Conservation (phyloP, 371 early-diverging fungal genomes). For the Mortierella sp. region DNA sequence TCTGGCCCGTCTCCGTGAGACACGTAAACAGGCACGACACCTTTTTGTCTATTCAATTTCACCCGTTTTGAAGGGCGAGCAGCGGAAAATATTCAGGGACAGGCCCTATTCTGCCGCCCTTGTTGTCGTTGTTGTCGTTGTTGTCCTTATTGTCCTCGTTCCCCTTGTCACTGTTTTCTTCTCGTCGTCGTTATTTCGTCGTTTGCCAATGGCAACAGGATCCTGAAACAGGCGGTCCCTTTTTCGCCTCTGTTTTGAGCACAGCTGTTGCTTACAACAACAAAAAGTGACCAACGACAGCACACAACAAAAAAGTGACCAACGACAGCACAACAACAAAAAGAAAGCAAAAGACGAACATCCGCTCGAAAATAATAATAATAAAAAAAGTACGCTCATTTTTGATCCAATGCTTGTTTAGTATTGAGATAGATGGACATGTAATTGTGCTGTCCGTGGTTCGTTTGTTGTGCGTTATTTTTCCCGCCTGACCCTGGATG, state of each 20-base stretch:
- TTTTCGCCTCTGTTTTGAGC: background rate
- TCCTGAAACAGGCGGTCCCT: background rate
- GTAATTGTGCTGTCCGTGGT: background rate
- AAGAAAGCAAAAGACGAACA: too few relatives aligned
- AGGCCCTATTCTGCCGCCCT: background rate
- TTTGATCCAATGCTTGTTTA: background rate
- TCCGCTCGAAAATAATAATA: background rate
- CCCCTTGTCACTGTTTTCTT: background rate
- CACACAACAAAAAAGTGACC: background rate
- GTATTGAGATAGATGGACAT: background rate
- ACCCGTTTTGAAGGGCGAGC: background rate
- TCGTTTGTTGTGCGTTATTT: background rate
- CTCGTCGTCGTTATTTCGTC: background rate
- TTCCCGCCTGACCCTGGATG: constrained; percentile 2
- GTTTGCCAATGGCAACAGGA: background rate
- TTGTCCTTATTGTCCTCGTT: background rate
- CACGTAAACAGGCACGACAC: background rate
- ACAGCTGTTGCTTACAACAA: constrained; percentile 3
- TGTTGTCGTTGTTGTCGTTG: background rate
- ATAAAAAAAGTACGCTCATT: background rate
- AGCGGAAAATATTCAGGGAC: background rate
- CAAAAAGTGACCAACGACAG: background rate
- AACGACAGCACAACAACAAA: background rate
- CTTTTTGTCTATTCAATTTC: background rate
- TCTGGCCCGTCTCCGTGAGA: background rate